A percentile compares a stretch with the other conserved stretches of the same genome.
These are phyloP conservation scores for Scheffersomyces titani DNA, from an alignment of 1,139 yeast genomes.

Conservation along the genomic window DNA sequence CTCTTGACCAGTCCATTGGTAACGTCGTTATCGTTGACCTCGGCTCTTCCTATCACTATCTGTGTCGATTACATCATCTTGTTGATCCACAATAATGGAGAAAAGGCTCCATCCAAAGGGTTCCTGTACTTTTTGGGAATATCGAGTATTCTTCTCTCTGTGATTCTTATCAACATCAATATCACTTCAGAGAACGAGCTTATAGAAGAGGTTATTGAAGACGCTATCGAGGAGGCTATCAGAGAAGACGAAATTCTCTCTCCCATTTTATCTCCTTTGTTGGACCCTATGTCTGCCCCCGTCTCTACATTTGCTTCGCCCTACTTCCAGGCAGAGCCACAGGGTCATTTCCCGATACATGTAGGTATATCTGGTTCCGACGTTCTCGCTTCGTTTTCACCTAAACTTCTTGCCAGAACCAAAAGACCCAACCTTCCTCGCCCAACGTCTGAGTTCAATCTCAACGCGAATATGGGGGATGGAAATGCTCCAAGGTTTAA, in stretches of 20 bases:
- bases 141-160: slow-evolving; percentile 45
- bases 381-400: slow-evolving; percentile 11
- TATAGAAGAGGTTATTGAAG: slow-evolving; percentile 51
- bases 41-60: slow-evolving; percentile 55
- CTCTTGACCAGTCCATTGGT: slow-evolving; percentile 56
- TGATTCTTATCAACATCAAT: slow-evolving; percentile 47
- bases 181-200: slow-evolving; percentile 45
- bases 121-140: slow-evolving; percentile 47
- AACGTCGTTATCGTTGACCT: slow-evolving; percentile 52
- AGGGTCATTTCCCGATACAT: slow-evolving; percentile 2
- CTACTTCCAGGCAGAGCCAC: slow-evolving; percentile 1
- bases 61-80: slow-evolving; percentile 43
- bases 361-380: slow-evolving; percentile 8
- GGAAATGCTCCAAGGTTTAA: slow-evolving; percentile 16
- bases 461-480: slow-evolving; percentile 12
- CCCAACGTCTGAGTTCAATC: slow-evolving; percentile 15
- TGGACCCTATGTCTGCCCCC: slow-evolving; percentile 11
- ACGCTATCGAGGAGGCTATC: slow-evolving; percentile 51
- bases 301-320: slow-evolving; percentile 7
- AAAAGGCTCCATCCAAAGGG: slow-evolving; percentile 24
- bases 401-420: slow-evolving; percentile 5
- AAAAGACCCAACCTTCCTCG: slow-evolving; percentile 4
- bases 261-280: slow-evolving; percentile 48
- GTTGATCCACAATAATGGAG: slow-evolving; percentile 19
- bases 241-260: slow-evolving; percentile 46